These are phyloP conservation scores for Oehlia diaphana DNA, from an alignment of 192 early-diverging fungal species.

Conservation along the genomic window DNA sequence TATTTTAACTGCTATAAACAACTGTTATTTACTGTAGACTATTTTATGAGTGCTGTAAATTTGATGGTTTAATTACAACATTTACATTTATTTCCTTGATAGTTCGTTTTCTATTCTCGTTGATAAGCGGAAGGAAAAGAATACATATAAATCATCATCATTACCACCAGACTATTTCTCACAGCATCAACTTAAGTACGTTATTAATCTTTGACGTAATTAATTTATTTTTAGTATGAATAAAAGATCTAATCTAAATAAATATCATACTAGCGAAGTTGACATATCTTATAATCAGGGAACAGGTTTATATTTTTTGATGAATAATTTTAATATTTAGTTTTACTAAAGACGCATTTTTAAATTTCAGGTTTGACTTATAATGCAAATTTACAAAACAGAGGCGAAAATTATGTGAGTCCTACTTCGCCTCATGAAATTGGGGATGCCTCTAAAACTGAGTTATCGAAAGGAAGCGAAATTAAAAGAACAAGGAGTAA, in stretches of 20 bases:
- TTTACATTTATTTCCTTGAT: background rate
- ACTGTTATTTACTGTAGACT: background rate
- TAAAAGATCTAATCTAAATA: background rate
- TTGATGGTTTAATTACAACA: too few relatives aligned
- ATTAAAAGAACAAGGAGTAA: background rate
- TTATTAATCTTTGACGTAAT: background rate
- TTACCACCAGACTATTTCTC: background rate
- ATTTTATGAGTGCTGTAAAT: background rate
- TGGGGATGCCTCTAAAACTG: background rate
- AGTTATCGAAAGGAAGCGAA: background rate
- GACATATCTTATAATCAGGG: background rate
- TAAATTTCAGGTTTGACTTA: background rate
- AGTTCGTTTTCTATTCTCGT: constrained; percentile 24
- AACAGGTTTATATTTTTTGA: background rate
- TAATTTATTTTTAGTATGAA: background rate
- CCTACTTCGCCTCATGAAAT: too few relatives aligned
- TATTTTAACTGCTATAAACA: background rate
- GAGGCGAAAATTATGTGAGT: background rate
- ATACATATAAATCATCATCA: background rate
- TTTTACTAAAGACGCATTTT: background rate
- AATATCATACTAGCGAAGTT: background rate
- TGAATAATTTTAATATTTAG: background rate
- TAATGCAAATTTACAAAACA: background rate
- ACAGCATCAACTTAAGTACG: background rate
- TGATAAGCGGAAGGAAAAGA: background rate